Conservation (phyloP, 1,284 basidiomycete genomes). For the Ganoderma multipileum region DNA sequence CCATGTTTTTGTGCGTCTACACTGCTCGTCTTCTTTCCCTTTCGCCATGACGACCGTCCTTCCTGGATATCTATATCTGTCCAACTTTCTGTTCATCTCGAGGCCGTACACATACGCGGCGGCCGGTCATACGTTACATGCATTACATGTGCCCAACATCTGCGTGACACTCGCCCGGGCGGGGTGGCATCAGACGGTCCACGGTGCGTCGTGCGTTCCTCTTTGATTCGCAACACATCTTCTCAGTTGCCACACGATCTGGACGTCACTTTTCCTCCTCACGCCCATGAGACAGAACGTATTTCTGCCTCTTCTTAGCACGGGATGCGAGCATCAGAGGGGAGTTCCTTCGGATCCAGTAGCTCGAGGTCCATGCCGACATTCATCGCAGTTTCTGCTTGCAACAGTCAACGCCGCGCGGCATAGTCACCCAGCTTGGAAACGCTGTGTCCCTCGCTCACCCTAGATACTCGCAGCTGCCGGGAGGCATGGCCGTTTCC, state of each 20-base stretch:
- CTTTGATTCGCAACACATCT: background rate
- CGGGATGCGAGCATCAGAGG: background rate
- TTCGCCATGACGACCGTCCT: constrained; percentile 1
- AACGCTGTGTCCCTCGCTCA: background rate
- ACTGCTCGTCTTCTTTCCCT: background rate
- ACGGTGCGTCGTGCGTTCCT: background rate
- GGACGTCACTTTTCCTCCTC: background rate
- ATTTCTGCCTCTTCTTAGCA: background rate
- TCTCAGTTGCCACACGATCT: background rate
- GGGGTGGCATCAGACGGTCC: background rate
- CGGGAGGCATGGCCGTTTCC: background rate
- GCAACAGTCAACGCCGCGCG: background rate
- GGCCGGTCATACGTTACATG: background rate
- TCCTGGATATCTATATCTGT: background rate
- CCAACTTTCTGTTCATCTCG: background rate
- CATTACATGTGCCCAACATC: background rate
- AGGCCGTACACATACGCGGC: background rate
- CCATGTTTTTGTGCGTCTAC: background rate
- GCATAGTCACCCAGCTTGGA: background rate
- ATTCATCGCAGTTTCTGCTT: background rate
- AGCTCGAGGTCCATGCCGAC: background rate
- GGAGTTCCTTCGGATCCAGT: background rate
- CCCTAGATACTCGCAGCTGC: background rate
- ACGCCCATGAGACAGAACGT: background rate
- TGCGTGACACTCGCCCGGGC: background rate